Evolutionary conservation across 805 yeast genomes (phyloP), one percentile per base, ranked within the genome.

Genomic region (Nematodospora valgi): DNA sequence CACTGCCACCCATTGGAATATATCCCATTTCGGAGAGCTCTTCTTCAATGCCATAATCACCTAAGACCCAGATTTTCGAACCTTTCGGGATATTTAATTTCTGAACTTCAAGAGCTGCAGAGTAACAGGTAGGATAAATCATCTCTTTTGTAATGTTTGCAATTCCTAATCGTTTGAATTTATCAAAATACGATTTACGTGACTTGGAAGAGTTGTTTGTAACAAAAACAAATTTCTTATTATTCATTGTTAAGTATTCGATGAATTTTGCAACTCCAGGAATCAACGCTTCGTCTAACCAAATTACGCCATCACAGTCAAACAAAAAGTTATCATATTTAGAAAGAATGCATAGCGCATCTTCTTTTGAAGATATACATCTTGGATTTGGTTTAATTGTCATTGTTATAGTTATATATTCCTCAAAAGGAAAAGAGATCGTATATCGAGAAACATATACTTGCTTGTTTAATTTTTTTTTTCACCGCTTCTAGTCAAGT

Each of bases 301-400:
- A 64, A 6, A 64, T 49, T 5, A 64, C 71, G 1, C 71, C 71
- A 38, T 64, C 71, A 35, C 71, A 64, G 35, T 64, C 71, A 45
- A 64, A 64, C 5, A 64, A 47, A 35, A 64, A 64, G 43, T 59
- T 58, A 40, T 64, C 68, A 43, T 59, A 62, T 7, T 47, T 42
- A 18, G 52, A 57, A 6, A 59, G 34, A 13, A 60, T 35, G 3
- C 27, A 35, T 13, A 39, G 37, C 1, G 60, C 59, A 7, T 44
- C 44, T 17, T 42, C 47, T 19, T 33, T 40, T 9, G 31, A 38
- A 5, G 37, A 15, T 1, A 50, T 38, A 15, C 32, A 23, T 5
- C 30, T 20, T 13, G 46, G 43, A 10, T 21, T 27, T 1, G 34
- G 16, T 26, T 40, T 31, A n/a, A 40, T 36, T n/a, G 43, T 40